phyloP scores from a whole-genome alignment of 768 basidiomycete species.

The Pleurotus pulmonarius region DNA sequence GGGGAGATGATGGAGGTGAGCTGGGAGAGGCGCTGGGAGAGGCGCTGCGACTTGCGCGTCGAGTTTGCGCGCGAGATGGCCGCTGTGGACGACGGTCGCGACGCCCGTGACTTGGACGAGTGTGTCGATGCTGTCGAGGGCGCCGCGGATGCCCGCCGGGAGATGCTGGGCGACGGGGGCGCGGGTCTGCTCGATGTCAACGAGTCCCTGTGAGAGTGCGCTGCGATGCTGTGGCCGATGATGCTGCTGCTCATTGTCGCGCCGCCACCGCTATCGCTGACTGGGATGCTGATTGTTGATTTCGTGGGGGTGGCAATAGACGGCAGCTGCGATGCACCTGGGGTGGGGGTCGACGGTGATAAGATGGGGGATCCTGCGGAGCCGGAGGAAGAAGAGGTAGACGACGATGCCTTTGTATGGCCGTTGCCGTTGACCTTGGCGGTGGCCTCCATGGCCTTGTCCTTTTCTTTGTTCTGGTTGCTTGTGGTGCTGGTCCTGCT shows the following conservation, averaged over 20 bases:
- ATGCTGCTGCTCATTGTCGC: neutral
- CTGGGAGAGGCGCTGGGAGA: constrained; percentile 1
- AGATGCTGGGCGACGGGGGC: constrained; percentile 9
- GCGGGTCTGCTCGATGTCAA: constrained; percentile 10
- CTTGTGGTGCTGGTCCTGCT: constrained; percentile 15
- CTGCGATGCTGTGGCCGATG: neutral
- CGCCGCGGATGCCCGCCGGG: constrained; percentile 12
- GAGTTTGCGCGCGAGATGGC: constrained; percentile 11
- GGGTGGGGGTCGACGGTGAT: constrained; percentile 4
- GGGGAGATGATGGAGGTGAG: constrained; percentile 7
- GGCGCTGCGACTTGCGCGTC: neutral
- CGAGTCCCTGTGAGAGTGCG: constrained; percentile 6
- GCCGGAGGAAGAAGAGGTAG: neutral
- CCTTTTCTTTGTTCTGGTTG: constrained; percentile 8
- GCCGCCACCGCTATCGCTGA: neutral
- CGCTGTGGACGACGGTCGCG: constrained; percentile 10
- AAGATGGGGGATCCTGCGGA: neutral
- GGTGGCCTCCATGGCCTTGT: neutral
- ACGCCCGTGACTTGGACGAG: neutral
- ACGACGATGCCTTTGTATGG: constrained; percentile 1
- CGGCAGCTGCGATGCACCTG: neutral
- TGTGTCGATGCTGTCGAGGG: constrained; percentile 10
- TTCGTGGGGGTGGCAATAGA: constrained; percentile 5
- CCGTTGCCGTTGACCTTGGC: neutral
- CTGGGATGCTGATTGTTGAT: constrained; percentile 8